Evolutionary conservation across 2,329 filamentous ascomycete species (phyloP), one percentile per base, ranked within the genome.

Genomic region (Elsinoe arachidis): DNA sequence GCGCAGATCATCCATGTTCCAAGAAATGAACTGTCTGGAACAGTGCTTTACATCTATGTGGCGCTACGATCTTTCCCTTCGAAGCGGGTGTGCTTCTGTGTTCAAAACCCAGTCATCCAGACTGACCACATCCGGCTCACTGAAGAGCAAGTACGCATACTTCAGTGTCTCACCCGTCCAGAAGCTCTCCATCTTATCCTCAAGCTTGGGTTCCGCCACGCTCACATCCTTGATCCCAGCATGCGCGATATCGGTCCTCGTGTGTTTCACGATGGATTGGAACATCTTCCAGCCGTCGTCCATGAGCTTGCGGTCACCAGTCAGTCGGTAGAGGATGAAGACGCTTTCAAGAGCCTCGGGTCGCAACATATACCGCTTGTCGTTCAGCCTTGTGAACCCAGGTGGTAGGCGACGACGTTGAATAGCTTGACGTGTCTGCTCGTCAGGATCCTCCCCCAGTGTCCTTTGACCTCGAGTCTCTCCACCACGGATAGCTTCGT

Each of bases 301-400:
- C 66, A 81, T 81, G 78, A 83, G 86, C 51, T 76, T 73, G 1
- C 75, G 63, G 61, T 88, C 81, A 23, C 86, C 87, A 0, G 86
- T 90, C 59, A 88, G 76, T 58, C 87, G 81, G 68, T 86, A 89
- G 76, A 92, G 81, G 66, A 89, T 80, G 69, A 89, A 92, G 3
- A 93, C 81, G 12, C 83, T 87, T 73, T 92, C 88, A 56, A 92
- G 89, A 1, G 87, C 87, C 71, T 92, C 88, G 17, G 87, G 87
- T 6, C 85, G 79, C 44, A 89, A 75, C 30, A 87, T 80, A 66
- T 88, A 88, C 57, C 78, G 77, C 39, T 74, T 70, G 58, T 85
- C 80, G 41, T 72, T 69, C 47, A 85, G 76, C 15, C 73, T 73
- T 2, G 78, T 73, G 67, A 86, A 80, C 17, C 83, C 84, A 5